phyloP scores from a whole-genome alignment of 139 green algal genomes.

The Coelastrella sp. region DNA sequence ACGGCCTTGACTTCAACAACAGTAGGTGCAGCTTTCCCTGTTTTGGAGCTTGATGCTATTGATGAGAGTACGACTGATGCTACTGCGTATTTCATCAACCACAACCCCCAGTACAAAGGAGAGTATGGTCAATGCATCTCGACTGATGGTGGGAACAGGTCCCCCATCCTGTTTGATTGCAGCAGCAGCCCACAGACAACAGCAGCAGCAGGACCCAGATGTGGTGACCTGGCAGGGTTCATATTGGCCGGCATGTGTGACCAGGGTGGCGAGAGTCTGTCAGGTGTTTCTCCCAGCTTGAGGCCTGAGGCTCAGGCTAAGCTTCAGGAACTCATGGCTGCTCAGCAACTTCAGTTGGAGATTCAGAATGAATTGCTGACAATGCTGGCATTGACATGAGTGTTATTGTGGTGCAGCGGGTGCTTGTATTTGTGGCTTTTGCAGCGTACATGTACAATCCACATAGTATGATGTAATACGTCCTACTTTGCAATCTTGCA shows the following conservation, averaged over 20 bases:
- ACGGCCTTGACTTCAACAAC: not conserved
- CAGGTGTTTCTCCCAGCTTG: not conserved
- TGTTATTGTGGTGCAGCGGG: too few relatives aligned
- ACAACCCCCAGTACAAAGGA: not conserved
- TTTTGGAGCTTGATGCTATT: not conserved
- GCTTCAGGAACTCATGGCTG: constrained; percentile 31
- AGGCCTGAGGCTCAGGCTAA: constrained; percentile 18
- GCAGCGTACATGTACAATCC: too few relatives aligned
- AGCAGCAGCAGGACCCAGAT: too few relatives aligned
- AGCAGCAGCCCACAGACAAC: too few relatives aligned
- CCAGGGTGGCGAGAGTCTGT: not conserved
- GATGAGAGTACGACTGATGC: not conserved
- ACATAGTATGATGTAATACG: too few relatives aligned
- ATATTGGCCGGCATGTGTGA: not conserved
- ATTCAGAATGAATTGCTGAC: constrained; percentile 29
- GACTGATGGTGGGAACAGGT: too few relatives aligned
- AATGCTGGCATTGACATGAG: not conserved
- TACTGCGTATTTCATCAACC: not conserved
- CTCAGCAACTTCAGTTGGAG: constrained; percentile 31
- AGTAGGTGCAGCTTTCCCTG: not conserved
- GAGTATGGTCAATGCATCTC: too few relatives aligned
- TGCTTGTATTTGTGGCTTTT: too few relatives aligned
- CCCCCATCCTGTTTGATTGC: too few relatives aligned
- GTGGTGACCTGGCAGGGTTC: too few relatives aligned
- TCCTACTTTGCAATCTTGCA: too few relatives aligned